Conservation (phyloP, 352 stramenopile species). For the Thraustochytrium sp. region DNA sequence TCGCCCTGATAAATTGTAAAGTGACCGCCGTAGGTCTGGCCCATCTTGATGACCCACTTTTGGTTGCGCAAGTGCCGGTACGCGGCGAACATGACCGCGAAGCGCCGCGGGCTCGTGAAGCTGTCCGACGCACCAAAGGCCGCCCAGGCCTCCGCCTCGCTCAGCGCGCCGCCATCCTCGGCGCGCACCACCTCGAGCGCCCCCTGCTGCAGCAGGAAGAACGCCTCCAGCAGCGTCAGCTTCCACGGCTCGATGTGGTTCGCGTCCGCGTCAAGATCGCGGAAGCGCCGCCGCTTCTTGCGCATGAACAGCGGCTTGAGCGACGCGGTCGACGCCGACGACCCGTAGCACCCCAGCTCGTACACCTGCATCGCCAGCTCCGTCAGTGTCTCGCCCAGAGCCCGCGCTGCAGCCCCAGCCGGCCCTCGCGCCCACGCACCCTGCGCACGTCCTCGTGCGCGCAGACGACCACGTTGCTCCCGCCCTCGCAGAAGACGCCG, state of each 20-base stretch:
- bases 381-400: background rate
- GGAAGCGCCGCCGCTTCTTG: conserved; percentile 3
- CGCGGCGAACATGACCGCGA: conserved; percentile 2
- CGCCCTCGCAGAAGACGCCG: background rate
- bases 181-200: background rate
- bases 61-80: background rate
- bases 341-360: conserved; percentile 24
- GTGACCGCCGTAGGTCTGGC: conserved; percentile 27
- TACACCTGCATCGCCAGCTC: background rate
- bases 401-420: too few relatives aligned
- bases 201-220: background rate
- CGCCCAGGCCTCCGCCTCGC: background rate
- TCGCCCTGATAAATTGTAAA: conserved; percentile 32
- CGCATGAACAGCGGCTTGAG: conserved; percentile 42
- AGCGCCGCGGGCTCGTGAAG: conserved; percentile 2
- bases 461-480: conserved; percentile 1
- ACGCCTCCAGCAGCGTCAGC: conserved; percentile 11
- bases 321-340: conserved; percentile 12
- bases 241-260: conserved; percentile 24
- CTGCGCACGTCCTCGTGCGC: background rate
- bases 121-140: background rate
- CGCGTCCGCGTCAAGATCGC: conserved; percentile 17
- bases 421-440: background rate
- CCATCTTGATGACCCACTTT: conserved; percentile 33
- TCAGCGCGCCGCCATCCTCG: background rate